A percentile compares a stretch with the other conserved stretches of the same genome.
These are phyloP conservation scores for Aspergillus sparsus DNA, from an alignment of 495 filamentous ascomycete genomes.

Conservation along the genomic window DNA sequence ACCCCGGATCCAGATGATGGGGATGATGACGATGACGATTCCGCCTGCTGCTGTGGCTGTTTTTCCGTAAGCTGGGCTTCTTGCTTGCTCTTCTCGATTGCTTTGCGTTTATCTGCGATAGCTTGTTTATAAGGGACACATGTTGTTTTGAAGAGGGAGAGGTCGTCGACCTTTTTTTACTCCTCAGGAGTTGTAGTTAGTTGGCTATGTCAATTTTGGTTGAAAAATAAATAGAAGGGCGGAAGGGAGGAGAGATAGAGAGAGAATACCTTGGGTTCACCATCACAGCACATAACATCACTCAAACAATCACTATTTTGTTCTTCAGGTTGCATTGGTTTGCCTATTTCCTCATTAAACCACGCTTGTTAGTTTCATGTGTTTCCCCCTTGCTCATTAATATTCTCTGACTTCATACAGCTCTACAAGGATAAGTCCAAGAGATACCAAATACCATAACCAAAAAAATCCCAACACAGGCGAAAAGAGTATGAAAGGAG, in stretches of 20 bases:
- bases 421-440: no score
- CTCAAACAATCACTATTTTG: conserved; percentile 25
- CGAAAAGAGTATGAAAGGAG: neutral
- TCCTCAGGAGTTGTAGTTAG: neutral
- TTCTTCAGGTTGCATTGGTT: conserved; percentile 23
- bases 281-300: conserved; percentile 39
- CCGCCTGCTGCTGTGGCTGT: no score
- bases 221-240: neutral
- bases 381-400: no score
- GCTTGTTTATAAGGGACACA: conserved; percentile 34
- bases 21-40: no score
- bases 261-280: conserved; percentile 21
- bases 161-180: neutral
- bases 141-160: conserved; percentile 10
- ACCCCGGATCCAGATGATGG: no score
- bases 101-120: conserved; percentile 24
- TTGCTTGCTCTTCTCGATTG: conserved; percentile 2
- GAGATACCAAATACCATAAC: no score
- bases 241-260: neutral
- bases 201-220: neutral
- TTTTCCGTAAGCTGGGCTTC: no score
- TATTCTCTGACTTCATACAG: no score
- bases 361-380: no score
- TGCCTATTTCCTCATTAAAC: conserved; percentile 12
- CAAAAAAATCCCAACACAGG: conserved; percentile 3